Evolutionary conservation across 2,329 filamentous ascomycete genomes (phyloP), one percentile per base, ranked within the genome.

Genomic region (Beauveria medogensis): DNA sequence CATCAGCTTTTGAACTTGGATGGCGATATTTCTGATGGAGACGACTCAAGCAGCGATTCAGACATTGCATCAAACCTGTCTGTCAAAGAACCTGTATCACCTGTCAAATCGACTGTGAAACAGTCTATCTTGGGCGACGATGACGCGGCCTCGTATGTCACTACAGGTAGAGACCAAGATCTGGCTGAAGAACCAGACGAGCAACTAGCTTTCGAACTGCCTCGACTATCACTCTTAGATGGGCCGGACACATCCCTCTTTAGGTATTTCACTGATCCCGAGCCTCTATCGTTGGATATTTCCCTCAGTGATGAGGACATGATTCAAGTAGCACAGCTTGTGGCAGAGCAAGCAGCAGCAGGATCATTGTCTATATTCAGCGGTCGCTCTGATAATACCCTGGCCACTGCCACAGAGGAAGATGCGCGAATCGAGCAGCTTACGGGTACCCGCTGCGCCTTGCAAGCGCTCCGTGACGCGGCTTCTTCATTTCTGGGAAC

Each of bases 331-430:
- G 87, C 86, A 0, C 88, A 91, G 67, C 82, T 90, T 43, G 73
- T 91, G n/a, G 86, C 86, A 2, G 86, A 90, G 63, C 88, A 91
- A 69, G 81, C 87, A 24, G 79, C 83, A 2, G 82, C 79, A 10
- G 81, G 84, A 1, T 75, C 69, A 16, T 66, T 82, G 30, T 72
- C 74, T 18, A 69, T 76, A 46, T 68, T 63, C 37, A 68, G 65
- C 52, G 65, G 67, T 4, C 67, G 64, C 14, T 63, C 62, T 30
- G 63, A 48, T 64, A 66, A 12, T 62, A 59, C 18, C 58, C n/a
- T 61, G 20, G 18, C 2, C 63, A 37, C 54, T 55, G n/a, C 66
- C 66, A 55, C 59, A 63, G 54, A 40, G 67, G 72, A 46, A 64
- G 70, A 64, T 64, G 70, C 65, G 69, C 73, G 66, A 70, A 70